Percentiles rank a stretch among this genome's conserved stretches.
These are phyloP conservation scores for Neocatenulostroma microsporum DNA, from an alignment of 2,329 filamentous ascomycete species.

Conservation along the genomic window DNA sequence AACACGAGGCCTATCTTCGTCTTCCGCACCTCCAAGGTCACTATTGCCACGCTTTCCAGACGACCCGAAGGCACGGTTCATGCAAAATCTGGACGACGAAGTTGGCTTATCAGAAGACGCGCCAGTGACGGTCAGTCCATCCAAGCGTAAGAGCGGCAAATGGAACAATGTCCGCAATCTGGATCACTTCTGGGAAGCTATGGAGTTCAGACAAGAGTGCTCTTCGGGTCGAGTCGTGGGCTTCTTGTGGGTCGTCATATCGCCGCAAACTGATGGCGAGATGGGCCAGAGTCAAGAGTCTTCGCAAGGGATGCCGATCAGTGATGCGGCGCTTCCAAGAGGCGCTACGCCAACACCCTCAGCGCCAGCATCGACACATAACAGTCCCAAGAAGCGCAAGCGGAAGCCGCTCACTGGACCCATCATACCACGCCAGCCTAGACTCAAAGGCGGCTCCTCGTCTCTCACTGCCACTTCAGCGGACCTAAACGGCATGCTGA, in stretches of 20 bases:
- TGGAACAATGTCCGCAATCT: constrained; percentile 81
- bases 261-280: constrained; percentile 37
- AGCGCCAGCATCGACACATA: not conserved
- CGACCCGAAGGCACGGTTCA: constrained; percentile 85
- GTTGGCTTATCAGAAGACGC: constrained; percentile 24
- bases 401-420: constrained; percentile 48
- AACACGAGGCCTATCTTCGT: constrained; percentile 36
- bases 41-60: constrained; percentile 87
- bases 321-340: not conserved
- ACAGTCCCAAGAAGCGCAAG: constrained; percentile 17
- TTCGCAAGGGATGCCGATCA: not conserved
- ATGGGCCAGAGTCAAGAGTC: constrained; percentile 17
- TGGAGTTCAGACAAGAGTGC: constrained; percentile 94
- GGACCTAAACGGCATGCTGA: constrained; percentile 12
- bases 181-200: constrained; percentile 97
- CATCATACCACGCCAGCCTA: constrained; percentile 56
- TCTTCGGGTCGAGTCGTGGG: constrained; percentile 86
- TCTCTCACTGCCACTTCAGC: constrained; percentile 17
- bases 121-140: constrained; percentile 27
- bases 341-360: constrained; percentile 5
- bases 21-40: constrained; percentile 62
- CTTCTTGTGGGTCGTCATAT: constrained; percentile 87
- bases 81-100: constrained; percentile 83
- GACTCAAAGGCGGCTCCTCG: constrained; percentile 24
- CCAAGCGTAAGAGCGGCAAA: constrained; percentile 49